Evolutionary conservation across 2,329 filamentous ascomycete species (phyloP), one percentile per base, ranked within the genome.

Genomic region (Dactylellina drechsleri): DNA sequence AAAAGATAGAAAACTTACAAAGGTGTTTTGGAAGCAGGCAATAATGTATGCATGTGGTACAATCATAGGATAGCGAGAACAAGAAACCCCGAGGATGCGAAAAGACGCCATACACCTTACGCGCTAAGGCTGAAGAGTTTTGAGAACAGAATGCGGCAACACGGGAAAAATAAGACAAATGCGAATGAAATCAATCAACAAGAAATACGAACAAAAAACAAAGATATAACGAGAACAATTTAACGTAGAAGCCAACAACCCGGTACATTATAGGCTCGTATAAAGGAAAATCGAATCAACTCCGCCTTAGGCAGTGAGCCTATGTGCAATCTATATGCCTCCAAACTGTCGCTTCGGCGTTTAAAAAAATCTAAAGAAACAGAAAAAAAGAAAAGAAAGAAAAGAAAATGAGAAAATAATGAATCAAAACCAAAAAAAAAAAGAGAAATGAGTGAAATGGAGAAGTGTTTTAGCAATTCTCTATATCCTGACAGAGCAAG

Each of bases 401-500:
- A 36, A 7, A 36, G 31, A 36, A 10, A 36, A 36, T 7, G 10
- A 36, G 15, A 20, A 57, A 18, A 23, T 4, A 18, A 20, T 2
- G 8, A 31, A 7, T 23, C 4, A 23, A 4, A 23, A 23, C 23
- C 2, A 36, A 36, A 36, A 7, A 36, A 5, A 36, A 10, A 36
- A 36, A 36, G 1, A 4, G 15, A 20, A 57, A 10, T 43, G n/a
- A 18, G 28, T 13, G 8, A 31, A 7, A n/a, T 18, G 31, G 40
- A 36, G 31, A 36, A 7, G 31, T 36, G 31, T 2, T 45, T 16
- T 31, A 45, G 10, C 41, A 50, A 15, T 54, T 28, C 26, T 52
- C 12, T 10, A 74, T 62, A 12, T 74, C 70, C 43, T 41, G 50
- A 8, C 57, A 74, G 8, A 74, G 62, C 10, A 7, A 31, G n/a